A percentile compares a stretch with the other conserved stretches of the same genome.
Evolutionary conservation across 805 yeast species (phyloP).

Genomic region (Candida hungchunana): DNA sequence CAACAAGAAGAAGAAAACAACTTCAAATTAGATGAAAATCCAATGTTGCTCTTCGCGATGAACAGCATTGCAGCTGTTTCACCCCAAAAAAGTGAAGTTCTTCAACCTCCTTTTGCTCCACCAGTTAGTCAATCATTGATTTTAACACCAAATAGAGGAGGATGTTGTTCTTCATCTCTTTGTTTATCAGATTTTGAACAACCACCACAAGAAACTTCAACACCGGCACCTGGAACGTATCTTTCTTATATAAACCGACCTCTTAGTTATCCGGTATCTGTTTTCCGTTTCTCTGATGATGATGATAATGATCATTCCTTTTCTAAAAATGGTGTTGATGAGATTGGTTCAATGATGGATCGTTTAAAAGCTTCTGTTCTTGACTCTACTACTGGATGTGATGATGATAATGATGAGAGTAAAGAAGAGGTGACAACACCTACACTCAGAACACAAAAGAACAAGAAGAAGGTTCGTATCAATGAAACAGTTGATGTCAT

Average conservation of each 20-base stretch:
- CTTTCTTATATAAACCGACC: slow-evolving; percentile 14
- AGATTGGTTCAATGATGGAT: background rate
- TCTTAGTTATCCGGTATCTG: slow-evolving; percentile 17
- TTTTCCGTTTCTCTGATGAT: slow-evolving; percentile 17
- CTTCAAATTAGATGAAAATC: background rate
- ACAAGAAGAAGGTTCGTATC: slow-evolving; percentile 17
- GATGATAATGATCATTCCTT: slow-evolving; percentile 6
- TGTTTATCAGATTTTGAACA: slow-evolving; percentile 27
- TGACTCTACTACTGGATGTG: slow-evolving; percentile 8
- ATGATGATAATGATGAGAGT: slow-evolving; percentile 9
- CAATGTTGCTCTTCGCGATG: slow-evolving; percentile 15
- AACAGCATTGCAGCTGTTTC: slow-evolving; percentile 12
- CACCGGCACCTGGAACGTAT: slow-evolving; percentile 19
- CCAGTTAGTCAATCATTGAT: background rate
- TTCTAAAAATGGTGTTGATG: background rate
- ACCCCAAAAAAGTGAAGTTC: slow-evolving; percentile 13
- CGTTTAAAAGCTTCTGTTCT: background rate
- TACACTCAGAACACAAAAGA: background rate
- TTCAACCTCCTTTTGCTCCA: slow-evolving; percentile 5
- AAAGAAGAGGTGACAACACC: background rate
- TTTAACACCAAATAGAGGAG: too few relatives aligned
- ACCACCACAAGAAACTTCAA: slow-evolving; percentile 26
- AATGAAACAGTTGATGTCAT: slow-evolving; percentile 15
- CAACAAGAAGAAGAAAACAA: background rate
- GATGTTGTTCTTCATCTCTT: slow-evolving; percentile 23